Conservation (phyloP, 345 rosid species). For the Eucalyptus regnans region DNA sequence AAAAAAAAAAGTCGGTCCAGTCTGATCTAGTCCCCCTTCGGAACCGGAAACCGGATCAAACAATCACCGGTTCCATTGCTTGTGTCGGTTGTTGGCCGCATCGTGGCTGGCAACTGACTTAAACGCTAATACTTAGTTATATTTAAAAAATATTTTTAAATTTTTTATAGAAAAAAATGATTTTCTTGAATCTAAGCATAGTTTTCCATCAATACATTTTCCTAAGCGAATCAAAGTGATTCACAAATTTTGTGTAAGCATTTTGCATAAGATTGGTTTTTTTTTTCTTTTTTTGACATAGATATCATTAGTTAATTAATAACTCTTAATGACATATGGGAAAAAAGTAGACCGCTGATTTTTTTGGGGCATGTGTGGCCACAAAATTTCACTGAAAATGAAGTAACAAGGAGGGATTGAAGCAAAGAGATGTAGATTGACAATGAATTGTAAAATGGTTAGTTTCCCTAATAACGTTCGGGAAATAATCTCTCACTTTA, state of each 20-base stretch:
- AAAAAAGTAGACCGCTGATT: neutral
- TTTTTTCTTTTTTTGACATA: too few species aligned
- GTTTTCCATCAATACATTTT: neutral
- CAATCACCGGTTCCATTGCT: too few species aligned
- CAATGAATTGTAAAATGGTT: neutral
- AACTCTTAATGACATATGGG: neutral
- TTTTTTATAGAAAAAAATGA: too few species aligned
- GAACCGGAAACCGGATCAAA: accelerated
- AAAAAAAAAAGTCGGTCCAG: accelerated
- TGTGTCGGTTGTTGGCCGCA: accelerated
- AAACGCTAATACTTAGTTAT: accelerated
- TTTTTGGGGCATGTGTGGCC: neutral
- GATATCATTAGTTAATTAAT: neutral
- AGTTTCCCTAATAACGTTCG: neutral
- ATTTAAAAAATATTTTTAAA: accelerated
- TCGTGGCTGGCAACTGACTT: accelerated
- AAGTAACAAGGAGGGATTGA: neutral
- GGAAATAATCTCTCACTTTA: neutral
- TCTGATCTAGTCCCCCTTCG: accelerated
- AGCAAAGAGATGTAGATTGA: neutral
- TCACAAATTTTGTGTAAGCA: too few species aligned
- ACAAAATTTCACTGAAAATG: neutral
- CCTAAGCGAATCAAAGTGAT: too few species aligned
- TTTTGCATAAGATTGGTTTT: accelerated
- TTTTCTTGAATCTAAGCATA: too few species aligned